These are phyloP conservation scores for Thraustochytrium sp. DNA, from an alignment of 352 stramenopile species.

Conservation along the genomic window DNA sequence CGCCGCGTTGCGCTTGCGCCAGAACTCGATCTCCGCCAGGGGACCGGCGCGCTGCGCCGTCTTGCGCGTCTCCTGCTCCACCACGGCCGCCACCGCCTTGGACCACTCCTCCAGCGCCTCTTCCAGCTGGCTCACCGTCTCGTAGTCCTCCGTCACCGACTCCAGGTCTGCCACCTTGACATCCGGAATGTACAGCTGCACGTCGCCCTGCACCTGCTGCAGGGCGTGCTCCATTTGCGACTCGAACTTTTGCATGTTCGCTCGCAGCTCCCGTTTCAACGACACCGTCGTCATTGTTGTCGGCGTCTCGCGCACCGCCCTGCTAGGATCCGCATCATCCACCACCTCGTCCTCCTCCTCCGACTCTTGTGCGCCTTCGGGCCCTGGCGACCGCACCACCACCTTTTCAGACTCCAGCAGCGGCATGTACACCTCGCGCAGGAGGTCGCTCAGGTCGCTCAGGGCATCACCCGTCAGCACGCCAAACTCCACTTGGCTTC, in stretches of 20 bases:
- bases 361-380: not conserved
- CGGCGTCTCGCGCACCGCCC: not conserved
- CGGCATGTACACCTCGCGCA: conserved; percentile 78
- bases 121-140: conserved; percentile 67
- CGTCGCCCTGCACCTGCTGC: conserved; percentile 85
- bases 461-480: conserved; percentile 75
- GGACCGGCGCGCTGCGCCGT: conserved; percentile 72
- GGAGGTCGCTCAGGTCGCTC: conserved; percentile 70
- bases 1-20: conserved; percentile 83
- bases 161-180: conserved; percentile 78
- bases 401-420: conserved; percentile 59
- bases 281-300: not conserved
- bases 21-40: conserved; percentile 91
- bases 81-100: conserved; percentile 74
- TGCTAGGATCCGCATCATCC: not conserved
- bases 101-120: conserved; percentile 83
- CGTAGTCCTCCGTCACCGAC: conserved; percentile 67
- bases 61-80: conserved; percentile 80
- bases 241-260: conserved; percentile 82
- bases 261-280: conserved; percentile 72
- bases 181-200: conserved; percentile 83
- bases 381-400: not conserved
- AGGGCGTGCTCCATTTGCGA: conserved; percentile 83
- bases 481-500: conserved; percentile 61
- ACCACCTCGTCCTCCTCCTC: not conserved